Evolutionary conservation across 352 stramenopile species (phyloP).

Genomic region (Blastocystis sp.): DNA sequence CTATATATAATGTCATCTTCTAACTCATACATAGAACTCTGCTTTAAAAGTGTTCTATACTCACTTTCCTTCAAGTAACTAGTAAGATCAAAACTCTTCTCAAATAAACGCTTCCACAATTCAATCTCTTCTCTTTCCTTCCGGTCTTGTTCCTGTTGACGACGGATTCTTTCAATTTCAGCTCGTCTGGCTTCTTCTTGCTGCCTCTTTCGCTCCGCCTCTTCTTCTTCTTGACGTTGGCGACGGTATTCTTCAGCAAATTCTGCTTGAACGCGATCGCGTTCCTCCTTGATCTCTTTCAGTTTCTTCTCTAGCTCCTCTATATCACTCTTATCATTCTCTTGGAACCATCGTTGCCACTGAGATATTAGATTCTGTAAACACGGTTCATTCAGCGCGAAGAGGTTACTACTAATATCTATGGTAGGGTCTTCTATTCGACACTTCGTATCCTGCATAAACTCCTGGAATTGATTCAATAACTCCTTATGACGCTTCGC

Average conservation of each 20-base stretch:
- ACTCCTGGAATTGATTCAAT: slow-evolving; percentile 25
- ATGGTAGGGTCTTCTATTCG: not conserved
- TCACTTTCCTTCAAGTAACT: not conserved
- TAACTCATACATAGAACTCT: not conserved
- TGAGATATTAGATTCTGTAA: not conserved
- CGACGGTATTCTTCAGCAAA: not conserved
- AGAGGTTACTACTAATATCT: not conserved
- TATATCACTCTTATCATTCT: not conserved
- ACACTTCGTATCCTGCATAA: not conserved
- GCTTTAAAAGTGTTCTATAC: not conserved
- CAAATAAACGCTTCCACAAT: not conserved
- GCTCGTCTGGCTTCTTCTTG: not conserved
- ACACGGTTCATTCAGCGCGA: not conserved
- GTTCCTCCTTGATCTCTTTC: not conserved
- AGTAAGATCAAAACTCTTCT: not conserved
- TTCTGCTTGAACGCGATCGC: not conserved
- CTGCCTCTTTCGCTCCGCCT: not conserved
- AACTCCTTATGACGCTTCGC: not conserved
- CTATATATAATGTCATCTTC: not conserved
- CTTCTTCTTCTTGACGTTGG: not conserved
- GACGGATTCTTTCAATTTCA: not conserved
- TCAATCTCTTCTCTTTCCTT: not conserved
- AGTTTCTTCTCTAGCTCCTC: not conserved
- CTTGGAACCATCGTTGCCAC: slow-evolving; percentile 6
- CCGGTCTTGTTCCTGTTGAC: not conserved